Evolutionary conservation across 108 stramenopile genomes (phyloP).

Genomic region (Cyclotella kingstonii): DNA sequence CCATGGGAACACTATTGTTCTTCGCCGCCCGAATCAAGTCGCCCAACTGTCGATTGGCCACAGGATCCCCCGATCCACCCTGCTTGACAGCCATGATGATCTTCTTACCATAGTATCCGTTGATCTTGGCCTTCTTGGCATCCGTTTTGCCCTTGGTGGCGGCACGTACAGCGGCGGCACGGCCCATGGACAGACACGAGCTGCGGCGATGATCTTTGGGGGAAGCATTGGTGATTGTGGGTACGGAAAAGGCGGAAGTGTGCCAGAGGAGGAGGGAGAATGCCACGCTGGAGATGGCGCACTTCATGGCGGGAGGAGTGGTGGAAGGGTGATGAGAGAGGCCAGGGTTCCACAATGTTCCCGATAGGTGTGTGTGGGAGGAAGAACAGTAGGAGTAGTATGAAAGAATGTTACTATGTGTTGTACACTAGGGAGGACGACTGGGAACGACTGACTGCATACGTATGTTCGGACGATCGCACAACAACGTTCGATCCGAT

Average conservation of each 20-base stretch:
- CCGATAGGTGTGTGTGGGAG: too few species aligned
- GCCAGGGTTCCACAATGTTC: too few species aligned
- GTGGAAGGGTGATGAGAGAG: too few species aligned
- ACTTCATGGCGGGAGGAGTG: slow-evolving; percentile 4
- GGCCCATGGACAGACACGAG: slow-evolving; percentile 76
- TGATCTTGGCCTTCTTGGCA: slow-evolving; percentile 81
- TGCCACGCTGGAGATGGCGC: background rate
- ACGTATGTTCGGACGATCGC: too few species aligned
- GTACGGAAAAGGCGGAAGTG: slow-evolving; percentile 1
- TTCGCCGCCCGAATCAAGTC: slow-evolving; percentile 85
- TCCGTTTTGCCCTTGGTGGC: slow-evolving; percentile 88
- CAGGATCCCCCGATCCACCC: slow-evolving; percentile 80
- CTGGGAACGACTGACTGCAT: too few species aligned
- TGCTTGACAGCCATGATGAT: slow-evolving; percentile 90
- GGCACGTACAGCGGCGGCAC: slow-evolving; percentile 87
- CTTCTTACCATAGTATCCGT: slow-evolving; percentile 83
- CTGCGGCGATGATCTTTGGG: slow-evolving; percentile 1
- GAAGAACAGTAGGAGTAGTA: too few species aligned
- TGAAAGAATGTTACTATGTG: too few species aligned
- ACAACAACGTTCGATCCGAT: too few species aligned
- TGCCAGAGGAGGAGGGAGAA: background rate
- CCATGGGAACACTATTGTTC: slow-evolving; percentile 78
- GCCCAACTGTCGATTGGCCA: slow-evolving; percentile 66
- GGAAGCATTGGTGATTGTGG: background rate
- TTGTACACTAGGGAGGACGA: too few species aligned